Percentiles rank a stretch among this genome's conserved stretches.
Evolutionary conservation across 768 basidiomycete species (phyloP).

Genomic region (Coprinellus micaceus): DNA sequence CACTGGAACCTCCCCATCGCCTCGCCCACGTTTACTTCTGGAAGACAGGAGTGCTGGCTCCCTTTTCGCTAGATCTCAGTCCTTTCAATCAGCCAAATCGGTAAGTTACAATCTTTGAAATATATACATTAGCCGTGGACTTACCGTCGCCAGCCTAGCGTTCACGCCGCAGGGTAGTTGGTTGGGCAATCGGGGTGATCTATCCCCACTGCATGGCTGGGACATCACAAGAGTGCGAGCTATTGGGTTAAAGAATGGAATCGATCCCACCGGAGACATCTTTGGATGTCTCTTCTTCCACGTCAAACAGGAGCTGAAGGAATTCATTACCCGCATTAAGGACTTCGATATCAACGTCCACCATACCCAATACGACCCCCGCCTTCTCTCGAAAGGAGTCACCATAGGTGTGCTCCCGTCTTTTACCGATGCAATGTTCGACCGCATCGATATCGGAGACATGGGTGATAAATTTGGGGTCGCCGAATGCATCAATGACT

Average conservation of each 20-base stretch:
- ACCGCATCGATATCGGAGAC: slow-evolving; percentile 36
- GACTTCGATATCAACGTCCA: slow-evolving; percentile 34
- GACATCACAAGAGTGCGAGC: slow-evolving; percentile 38
- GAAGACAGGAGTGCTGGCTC: slow-evolving; percentile 36
- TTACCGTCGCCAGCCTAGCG: slow-evolving; percentile 30
- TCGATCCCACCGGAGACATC: slow-evolving; percentile 33
- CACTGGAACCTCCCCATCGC: slow-evolving; percentile 39
- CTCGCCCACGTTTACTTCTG: slow-evolving; percentile 33
- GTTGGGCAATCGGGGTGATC: slow-evolving; percentile 35
- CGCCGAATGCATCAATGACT: slow-evolving; percentile 29
- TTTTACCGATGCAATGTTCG: slow-evolving; percentile 34
- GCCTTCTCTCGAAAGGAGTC: slow-evolving; percentile 38
- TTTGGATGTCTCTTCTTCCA: slow-evolving; percentile 44
- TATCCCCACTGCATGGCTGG: slow-evolving; percentile 49
- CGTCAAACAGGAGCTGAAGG: slow-evolving; percentile 35
- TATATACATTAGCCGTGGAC: not conserved
- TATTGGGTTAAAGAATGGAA: slow-evolving; percentile 31
- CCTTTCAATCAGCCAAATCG: slow-evolving; percentile 37
- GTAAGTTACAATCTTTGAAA: slow-evolving; percentile 19
- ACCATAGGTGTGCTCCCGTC: slow-evolving; percentile 33
- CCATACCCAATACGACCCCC: slow-evolving; percentile 41
- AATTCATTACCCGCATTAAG: slow-evolving; percentile 35
- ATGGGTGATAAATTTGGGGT: slow-evolving; percentile 32
- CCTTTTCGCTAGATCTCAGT: slow-evolving; percentile 31
- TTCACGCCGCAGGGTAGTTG: slow-evolving; percentile 44